Conservation (phyloP, 1,284 basidiomycete species). For the Ceraceosorus guamensis region DNA sequence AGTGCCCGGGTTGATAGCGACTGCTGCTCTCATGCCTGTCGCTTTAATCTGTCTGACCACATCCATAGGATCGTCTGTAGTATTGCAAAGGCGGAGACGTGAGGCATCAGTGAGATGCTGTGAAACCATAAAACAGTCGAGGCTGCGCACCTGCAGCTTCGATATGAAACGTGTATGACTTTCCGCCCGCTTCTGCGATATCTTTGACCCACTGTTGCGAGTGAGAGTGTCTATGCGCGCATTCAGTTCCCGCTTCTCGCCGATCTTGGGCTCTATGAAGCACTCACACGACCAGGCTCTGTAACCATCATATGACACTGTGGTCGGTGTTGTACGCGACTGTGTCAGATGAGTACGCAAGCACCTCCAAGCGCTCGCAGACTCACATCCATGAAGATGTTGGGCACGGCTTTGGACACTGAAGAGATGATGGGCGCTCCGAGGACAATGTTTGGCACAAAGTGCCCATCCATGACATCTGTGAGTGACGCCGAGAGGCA, state of each 20-base stretch:
- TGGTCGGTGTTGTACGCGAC: no score
- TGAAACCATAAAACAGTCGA: not conserved
- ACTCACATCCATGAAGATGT: constrained; percentile 82
- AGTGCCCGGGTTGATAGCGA: constrained; percentile 46
- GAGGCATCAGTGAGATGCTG: not conserved
- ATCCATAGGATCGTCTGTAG: constrained; percentile 51
- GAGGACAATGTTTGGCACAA: constrained; percentile 75
- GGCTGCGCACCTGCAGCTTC: constrained; percentile 67
- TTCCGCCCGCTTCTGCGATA: constrained; percentile 87
- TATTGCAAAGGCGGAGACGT: no score
- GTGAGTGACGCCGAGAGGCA: not conserved
- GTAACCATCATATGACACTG: constrained; percentile 96
- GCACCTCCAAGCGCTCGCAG: not conserved
- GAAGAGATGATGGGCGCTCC: constrained; percentile 82
- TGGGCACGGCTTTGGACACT: constrained; percentile 80
- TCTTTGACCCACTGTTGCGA: constrained; percentile 91
- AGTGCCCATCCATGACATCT: constrained; percentile 56
- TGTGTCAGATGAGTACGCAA: no score
- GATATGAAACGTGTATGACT: constrained; percentile 92
- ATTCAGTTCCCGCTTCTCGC: not conserved
- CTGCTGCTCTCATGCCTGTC: constrained; percentile 43
- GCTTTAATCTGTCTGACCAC: constrained; percentile 43
- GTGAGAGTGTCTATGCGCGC: not conserved
- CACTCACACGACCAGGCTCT: constrained; percentile 72
- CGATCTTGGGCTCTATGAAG: no score